Evolutionary conservation across 1,284 basidiomycete species (phyloP).

Genomic region (Trichosporon sp.): DNA sequence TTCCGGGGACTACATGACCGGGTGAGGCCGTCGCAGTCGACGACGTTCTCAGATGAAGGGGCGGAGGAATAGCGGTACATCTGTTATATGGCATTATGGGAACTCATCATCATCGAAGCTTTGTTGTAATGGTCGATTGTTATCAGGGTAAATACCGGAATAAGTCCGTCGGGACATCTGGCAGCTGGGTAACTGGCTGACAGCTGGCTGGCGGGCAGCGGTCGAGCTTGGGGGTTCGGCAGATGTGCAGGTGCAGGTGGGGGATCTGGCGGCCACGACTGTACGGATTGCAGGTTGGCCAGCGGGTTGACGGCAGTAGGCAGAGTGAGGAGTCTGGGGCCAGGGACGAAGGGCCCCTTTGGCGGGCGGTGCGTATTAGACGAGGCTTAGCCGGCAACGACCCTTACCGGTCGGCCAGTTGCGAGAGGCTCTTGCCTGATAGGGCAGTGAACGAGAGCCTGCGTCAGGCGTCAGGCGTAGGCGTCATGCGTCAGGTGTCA

Average conservation of each 20-base stretch:
- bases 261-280: neutral
- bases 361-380: slow-evolving; percentile 9
- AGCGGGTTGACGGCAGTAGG: neutral
- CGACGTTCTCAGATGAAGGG: neutral
- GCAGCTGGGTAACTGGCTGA: neutral
- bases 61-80: slow-evolving; percentile 4
- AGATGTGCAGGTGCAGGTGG: neutral
- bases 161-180: slow-evolving; percentile 17
- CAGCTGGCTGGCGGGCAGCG: neutral
- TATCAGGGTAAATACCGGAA: slow-evolving; percentile 17
- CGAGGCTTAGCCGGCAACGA: slow-evolving; percentile 19
- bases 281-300: neutral
- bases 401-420: slow-evolving; percentile 9
- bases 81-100: slow-evolving; percentile 8
- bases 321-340: neutral
- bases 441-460: slow-evolving; percentile 1
- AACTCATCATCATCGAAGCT: slow-evolving; percentile 1
- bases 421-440: slow-evolving; percentile 3
- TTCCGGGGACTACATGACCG: neutral
- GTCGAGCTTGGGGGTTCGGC: neutral
- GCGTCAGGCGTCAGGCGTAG: slow-evolving; percentile 10
- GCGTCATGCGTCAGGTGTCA: slow-evolving; percentile 8
- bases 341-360: neutral
- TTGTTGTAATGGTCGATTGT: neutral
- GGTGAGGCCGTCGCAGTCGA: slow-evolving; percentile 6